Percentiles rank a stretch among this genome's conserved stretches.
These are phyloP conservation scores for Saitozyma podzolica DNA, from an alignment of 768 basidiomycete genomes.

Conservation along the genomic window DNA sequence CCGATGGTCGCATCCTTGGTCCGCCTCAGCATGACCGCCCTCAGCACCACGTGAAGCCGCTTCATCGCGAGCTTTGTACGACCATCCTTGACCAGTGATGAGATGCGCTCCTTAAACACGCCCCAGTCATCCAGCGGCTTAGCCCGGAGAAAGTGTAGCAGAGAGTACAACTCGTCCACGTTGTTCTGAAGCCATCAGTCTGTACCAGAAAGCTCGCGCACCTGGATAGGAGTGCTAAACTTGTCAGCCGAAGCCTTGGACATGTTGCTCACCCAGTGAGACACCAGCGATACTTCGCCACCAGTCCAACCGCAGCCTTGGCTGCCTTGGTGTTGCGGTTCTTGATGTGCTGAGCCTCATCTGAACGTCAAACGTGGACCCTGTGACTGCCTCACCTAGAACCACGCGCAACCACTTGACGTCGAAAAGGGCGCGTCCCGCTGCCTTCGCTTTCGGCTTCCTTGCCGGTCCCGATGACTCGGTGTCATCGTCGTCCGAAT, in stretches of 20 bases:
- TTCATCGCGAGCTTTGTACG: slow-evolving; percentile 70
- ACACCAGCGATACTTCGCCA: slow-evolving; percentile 77
- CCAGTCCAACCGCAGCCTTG: slow-evolving; percentile 72
- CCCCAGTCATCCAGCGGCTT: slow-evolving; percentile 77
- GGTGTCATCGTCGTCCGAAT: slow-evolving; percentile 55
- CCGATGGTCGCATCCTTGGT: slow-evolving; percentile 61
- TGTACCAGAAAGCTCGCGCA: slow-evolving; percentile 12
- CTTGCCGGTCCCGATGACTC: slow-evolving; percentile 25
- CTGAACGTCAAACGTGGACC: slow-evolving; percentile 52
- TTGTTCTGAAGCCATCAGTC: slow-evolving; percentile 65
- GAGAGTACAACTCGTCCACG: slow-evolving; percentile 82
- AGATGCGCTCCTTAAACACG: slow-evolving; percentile 75
- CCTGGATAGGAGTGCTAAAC: slow-evolving; percentile 50
- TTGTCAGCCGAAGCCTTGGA: slow-evolving; percentile 2
- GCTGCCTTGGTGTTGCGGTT: slow-evolving; percentile 75
- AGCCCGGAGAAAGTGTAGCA: slow-evolving; percentile 79
- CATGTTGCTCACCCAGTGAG: slow-evolving; percentile 61
- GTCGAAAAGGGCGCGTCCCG: slow-evolving; percentile 62
- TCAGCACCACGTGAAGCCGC: slow-evolving; percentile 78
- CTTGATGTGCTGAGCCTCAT: slow-evolving; percentile 91
- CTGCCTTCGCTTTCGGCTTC: slow-evolving; percentile 56
- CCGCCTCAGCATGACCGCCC: slow-evolving; percentile 84
- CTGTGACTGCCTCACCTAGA: slow-evolving; percentile 60
- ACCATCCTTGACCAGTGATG: slow-evolving; percentile 73
- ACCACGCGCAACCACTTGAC: slow-evolving; percentile 83